Evolutionary conservation across 1,284 basidiomycete species (phyloP).

Genomic region (Irpex rosettiformis): DNA sequence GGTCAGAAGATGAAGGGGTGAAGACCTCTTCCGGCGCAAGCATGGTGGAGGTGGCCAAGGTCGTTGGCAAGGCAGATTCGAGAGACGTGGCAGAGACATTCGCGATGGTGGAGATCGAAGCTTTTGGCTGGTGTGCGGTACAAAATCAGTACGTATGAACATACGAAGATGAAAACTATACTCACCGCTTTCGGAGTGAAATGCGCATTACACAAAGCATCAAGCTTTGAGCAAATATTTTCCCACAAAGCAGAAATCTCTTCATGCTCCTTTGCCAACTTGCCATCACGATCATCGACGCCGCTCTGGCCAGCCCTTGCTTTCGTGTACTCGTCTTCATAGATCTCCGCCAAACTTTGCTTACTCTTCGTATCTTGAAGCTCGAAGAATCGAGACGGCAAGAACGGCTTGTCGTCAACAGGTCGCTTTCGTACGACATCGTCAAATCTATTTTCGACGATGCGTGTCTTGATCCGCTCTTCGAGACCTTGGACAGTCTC

Average conservation of each 20-base stretch:
- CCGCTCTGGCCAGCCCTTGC: conserved; percentile 49
- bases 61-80: conserved; percentile 89
- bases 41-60: conserved; percentile 73
- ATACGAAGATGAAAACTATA: conserved; percentile 1
- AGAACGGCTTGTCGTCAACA: conserved; percentile 74
- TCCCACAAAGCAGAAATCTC: conserved; percentile 86
- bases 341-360: conserved; percentile 93
- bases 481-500: conserved; percentile 83
- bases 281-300: conserved; percentile 76
- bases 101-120: conserved; percentile 81
- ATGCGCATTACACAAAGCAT: conserved; percentile 93
- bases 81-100: conserved; percentile 85
- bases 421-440: conserved; percentile 84
- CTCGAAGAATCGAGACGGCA: conserved; percentile 89
- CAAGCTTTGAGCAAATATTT: conserved; percentile 84
- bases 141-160: background rate
- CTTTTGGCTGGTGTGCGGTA: conserved; percentile 70
- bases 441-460: conserved; percentile 86
- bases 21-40: conserved; percentile 95
- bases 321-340: conserved; percentile 89
- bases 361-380: conserved; percentile 85
- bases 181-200: conserved; percentile 92
- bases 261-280: conserved; percentile 85
- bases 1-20: conserved; percentile 49
- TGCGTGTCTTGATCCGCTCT: conserved; percentile 88